Evolutionary conservation across 192 early-diverging fungal genomes (phyloP).

Genomic region (Backusella australiensis): DNA sequence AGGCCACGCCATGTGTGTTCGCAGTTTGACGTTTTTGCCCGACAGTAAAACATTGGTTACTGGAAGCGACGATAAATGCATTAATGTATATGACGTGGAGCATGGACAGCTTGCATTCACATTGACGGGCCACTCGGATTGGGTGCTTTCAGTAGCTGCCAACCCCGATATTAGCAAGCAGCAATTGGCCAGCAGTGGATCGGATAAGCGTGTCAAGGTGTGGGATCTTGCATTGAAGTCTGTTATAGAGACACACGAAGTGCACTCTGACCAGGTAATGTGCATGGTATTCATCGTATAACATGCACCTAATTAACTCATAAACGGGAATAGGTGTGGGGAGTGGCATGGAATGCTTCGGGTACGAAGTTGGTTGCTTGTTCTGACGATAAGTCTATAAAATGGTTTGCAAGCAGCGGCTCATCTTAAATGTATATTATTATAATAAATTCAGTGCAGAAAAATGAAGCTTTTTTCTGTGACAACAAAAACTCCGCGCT

Average conservation of each 20-base stretch:
- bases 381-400: constrained; percentile 66
- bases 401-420: constrained; percentile 42
- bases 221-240: constrained; percentile 76
- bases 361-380: constrained; percentile 71
- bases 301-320: too few relatives aligned
- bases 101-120: constrained; percentile 74
- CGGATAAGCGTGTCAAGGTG: constrained; percentile 79
- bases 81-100: constrained; percentile 72
- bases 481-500: neutral
- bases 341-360: constrained; percentile 75
- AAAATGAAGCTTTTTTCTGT: too few relatives aligned
- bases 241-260: constrained; percentile 75
- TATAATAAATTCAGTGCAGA: too few relatives aligned
- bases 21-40: constrained; percentile 71
- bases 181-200: constrained; percentile 67
- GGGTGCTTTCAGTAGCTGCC: constrained; percentile 74
- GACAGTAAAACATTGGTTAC: constrained; percentile 68
- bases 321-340: constrained; percentile 64
- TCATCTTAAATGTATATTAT: constrained; percentile 18
- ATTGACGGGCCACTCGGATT: constrained; percentile 74
- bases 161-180: constrained; percentile 54
- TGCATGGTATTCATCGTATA: too few relatives aligned
- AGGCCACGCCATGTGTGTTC: constrained; percentile 72
- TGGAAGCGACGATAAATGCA: constrained; percentile 82
- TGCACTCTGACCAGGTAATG: constrained; percentile 71